Conservation (phyloP, 192 early-diverging fungal species). For the Neocallimastix lanati region DNA sequence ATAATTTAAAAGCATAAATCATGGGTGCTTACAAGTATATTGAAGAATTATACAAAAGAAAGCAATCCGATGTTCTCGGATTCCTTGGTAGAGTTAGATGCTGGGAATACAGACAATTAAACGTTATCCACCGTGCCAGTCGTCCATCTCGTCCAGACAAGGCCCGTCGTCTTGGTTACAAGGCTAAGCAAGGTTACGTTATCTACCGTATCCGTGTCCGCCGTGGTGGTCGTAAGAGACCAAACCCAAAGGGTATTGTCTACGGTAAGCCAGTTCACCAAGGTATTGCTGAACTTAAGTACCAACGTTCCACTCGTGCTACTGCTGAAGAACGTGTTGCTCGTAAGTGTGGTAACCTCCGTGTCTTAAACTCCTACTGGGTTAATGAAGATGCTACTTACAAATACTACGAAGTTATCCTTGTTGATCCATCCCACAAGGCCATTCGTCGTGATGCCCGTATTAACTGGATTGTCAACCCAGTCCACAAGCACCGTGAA, state of each 20-base stretch:
- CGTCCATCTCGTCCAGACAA: slow-evolving; percentile 96
- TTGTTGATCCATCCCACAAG: slow-evolving; percentile 94
- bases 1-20: neutral
- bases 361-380: slow-evolving; percentile 99
- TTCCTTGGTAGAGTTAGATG: slow-evolving; percentile 94
- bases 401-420: slow-evolving; percentile 99
- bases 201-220: slow-evolving; percentile 98
- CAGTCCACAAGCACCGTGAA: slow-evolving; percentile 98
- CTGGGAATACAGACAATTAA: slow-evolving; percentile 98
- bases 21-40: slow-evolving; percentile 66
- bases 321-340: slow-evolving; percentile 97
- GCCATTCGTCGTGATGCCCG: slow-evolving; percentile 95
- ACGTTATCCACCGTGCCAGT: slow-evolving; percentile 95
- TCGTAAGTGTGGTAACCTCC: slow-evolving; percentile 89
- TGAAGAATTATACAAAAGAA: slow-evolving; percentile 96
- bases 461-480: slow-evolving; percentile 98
- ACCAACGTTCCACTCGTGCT: slow-evolving; percentile 80
- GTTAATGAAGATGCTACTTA: slow-evolving; percentile 97
- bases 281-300: slow-evolving; percentile 98
- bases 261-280: slow-evolving; percentile 97
- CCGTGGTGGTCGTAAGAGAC: slow-evolving; percentile 95
- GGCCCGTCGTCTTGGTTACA: slow-evolving; percentile 98
- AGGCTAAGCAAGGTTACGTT: slow-evolving; percentile 99
- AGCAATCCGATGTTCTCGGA: slow-evolving; percentile 98
- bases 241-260: slow-evolving; percentile 90